These are phyloP conservation scores for Metschnikowia vanudenii DNA, from an alignment of 805 yeast genomes.

Conservation along the genomic window DNA sequence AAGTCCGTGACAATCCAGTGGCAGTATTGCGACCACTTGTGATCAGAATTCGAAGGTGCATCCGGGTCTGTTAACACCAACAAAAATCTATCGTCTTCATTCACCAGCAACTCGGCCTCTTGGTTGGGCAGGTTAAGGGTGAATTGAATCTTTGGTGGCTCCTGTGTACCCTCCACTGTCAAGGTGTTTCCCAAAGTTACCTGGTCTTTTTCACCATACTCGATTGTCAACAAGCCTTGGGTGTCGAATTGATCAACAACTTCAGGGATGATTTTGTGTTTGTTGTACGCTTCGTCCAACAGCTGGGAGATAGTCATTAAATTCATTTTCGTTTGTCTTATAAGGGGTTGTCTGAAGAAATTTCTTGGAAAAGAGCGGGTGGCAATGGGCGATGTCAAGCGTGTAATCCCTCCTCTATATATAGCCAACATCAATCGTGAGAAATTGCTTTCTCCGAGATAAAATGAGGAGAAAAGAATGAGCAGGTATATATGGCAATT, in stretches of 20 bases:
- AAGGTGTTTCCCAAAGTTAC: slow-evolving; percentile 82
- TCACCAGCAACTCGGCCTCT: slow-evolving; percentile 42
- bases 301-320: slow-evolving; percentile 55
- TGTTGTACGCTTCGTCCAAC: slow-evolving; percentile 48
- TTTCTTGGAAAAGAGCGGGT: neutral
- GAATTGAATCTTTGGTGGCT: slow-evolving; percentile 64
- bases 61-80: slow-evolving; percentile 89
- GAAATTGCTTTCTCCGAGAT: slow-evolving; percentile 1
- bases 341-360: neutral
- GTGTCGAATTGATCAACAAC: slow-evolving; percentile 49
- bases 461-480: slow-evolving; percentile 3
- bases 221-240: slow-evolving; percentile 60
- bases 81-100: slow-evolving; percentile 56
- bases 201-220: slow-evolving; percentile 53
- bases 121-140: slow-evolving; percentile 51
- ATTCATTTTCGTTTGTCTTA: slow-evolving; percentile 30
- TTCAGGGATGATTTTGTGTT: slow-evolving; percentile 52
- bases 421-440: slow-evolving; percentile 15
- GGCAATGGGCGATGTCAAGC: neutral
- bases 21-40: slow-evolving; percentile 84
- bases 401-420: slow-evolving; percentile 14
- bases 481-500: slow-evolving; percentile 12
- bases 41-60: slow-evolving; percentile 81
- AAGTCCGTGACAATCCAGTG: slow-evolving; percentile 69
- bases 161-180: slow-evolving; percentile 62